Conservation (phyloP, 2,329 filamentous ascomycete genomes). For the Aureobasidium sp. region DNA sequence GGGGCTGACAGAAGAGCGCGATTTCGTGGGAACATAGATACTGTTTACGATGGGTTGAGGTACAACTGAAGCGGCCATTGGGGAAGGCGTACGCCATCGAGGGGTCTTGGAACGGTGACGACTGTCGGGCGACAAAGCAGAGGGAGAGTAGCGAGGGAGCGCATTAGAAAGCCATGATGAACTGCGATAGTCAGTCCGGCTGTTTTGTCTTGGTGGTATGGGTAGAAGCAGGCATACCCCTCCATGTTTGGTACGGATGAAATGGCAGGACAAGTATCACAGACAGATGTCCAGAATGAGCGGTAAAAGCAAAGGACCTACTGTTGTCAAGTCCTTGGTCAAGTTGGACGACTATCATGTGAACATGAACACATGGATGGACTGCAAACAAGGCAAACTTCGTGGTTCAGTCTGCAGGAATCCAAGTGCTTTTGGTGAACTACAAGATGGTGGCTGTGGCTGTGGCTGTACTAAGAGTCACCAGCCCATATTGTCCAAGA, state of each 20-base stretch:
- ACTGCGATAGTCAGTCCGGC: neutral
- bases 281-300: neutral
- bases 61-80: conserved; percentile 28
- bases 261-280: neutral
- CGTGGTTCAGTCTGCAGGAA: neutral
- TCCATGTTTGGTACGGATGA: conserved; percentile 3
- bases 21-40: conserved; percentile 19
- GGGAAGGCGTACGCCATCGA: conserved; percentile 28
- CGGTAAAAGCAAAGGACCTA: neutral
- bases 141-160: conserved; percentile 8
- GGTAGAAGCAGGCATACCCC: neutral
- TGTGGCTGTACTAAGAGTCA: neutral
- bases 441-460: neutral
- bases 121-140: conserved; percentile 4
- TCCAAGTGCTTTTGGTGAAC: neutral
- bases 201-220: neutral
- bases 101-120: conserved; percentile 20
- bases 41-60: conserved; percentile 31
- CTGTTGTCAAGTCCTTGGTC: neutral
- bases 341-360: conserved; percentile 2
- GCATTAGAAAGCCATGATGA: conserved; percentile 16
- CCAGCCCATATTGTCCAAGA: neutral
- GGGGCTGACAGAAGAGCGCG: neutral
- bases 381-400: conserved; percentile 9
- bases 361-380: conserved; percentile 13